phyloP scores from a whole-genome alignment of 2,329 filamentous ascomycete genomes.

The Sporothrix curviconia region DNA sequence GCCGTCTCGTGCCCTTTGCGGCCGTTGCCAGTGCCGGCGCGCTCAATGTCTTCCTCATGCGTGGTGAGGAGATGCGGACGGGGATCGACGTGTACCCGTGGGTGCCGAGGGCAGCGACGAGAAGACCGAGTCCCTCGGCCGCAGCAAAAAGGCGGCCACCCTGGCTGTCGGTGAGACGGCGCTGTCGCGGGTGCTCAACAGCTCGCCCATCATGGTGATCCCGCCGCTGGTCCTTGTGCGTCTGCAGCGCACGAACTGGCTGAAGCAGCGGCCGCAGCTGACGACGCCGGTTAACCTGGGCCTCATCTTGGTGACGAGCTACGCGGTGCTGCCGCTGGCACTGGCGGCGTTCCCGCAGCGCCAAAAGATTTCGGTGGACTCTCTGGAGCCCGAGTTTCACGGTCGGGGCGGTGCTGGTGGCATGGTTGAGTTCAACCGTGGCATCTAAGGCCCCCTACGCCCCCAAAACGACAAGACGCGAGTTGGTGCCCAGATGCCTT shows the following conservation, averaged over 20 bases:
- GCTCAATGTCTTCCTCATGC: slow-evolving; percentile 96
- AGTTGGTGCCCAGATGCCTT: not conserved
- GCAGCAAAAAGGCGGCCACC: slow-evolving; percentile 79
- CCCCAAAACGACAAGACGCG: no score
- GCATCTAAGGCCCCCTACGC: no score
- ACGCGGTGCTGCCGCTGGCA: slow-evolving; percentile 83
- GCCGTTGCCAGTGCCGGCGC: slow-evolving; percentile 87
- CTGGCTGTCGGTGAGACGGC: slow-evolving; percentile 92
- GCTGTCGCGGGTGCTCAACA: slow-evolving; percentile 83
- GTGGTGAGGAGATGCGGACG: slow-evolving; percentile 84
- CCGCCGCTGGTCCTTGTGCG: slow-evolving; percentile 80
- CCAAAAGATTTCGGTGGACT: slow-evolving; percentile 69
- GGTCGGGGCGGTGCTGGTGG: slow-evolving; percentile 70
- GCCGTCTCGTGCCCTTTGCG: slow-evolving; percentile 89
- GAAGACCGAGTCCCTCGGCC: slow-evolving; percentile 66
- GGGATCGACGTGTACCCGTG: slow-evolving; percentile 95
- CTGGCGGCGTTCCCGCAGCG: slow-evolving; percentile 88
- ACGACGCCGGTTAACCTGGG: slow-evolving; percentile 79
- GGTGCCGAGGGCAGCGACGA: slow-evolving; percentile 46
- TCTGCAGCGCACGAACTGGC: slow-evolving; percentile 77
- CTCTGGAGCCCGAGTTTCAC: slow-evolving; percentile 81
- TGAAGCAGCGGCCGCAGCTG: slow-evolving; percentile 68
- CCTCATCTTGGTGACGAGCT: slow-evolving; percentile 77
- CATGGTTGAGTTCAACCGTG: slow-evolving; percentile 92
- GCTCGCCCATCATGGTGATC: slow-evolving; percentile 94